phyloP scores from a whole-genome alignment of 2,329 filamentous ascomycete species.

The Calonectria honghensis region DNA sequence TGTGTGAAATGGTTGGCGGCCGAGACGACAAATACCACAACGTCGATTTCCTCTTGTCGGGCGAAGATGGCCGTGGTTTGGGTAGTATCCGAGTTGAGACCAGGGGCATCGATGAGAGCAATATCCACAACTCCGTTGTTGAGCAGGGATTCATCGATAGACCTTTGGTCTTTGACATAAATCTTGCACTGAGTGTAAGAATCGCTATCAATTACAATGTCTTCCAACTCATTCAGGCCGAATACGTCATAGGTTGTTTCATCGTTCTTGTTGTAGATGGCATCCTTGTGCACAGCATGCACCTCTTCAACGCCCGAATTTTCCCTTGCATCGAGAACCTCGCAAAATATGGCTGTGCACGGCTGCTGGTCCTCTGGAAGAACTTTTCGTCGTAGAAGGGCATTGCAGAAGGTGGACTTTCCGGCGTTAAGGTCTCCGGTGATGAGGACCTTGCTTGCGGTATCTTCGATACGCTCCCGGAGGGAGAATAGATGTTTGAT shows the following conservation, averaged over 20 bases:
- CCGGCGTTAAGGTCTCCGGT: constrained; percentile 98
- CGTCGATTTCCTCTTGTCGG: constrained; percentile 97
- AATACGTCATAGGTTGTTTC: constrained; percentile 96
- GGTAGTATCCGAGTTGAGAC: constrained; percentile 95
- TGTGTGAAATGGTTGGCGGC: constrained; percentile 98
- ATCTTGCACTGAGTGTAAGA: constrained; percentile 97
- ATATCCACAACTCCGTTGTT: constrained; percentile 99
- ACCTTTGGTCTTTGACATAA: constrained; percentile 92
- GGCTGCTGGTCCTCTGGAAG: constrained; percentile 98
- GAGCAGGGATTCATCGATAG: constrained; percentile 93
- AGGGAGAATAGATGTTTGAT: constrained; percentile 92
- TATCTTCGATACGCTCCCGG: constrained; percentile 96
- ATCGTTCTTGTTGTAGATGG: constrained; percentile 88
- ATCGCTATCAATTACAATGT: constrained; percentile 91
- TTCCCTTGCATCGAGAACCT: constrained; percentile 93
- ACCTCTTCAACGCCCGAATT: constrained; percentile 96
- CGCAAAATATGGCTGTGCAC: constrained; percentile 98
- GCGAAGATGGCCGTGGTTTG: constrained; percentile 99
- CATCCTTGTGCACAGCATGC: constrained; percentile 91
- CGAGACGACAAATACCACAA: constrained; percentile 98
- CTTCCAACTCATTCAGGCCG: constrained; percentile 84
- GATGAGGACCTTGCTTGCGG: constrained; percentile 95
- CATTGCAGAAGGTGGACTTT: constrained; percentile 99
- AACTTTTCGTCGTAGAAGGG: constrained; percentile 92
- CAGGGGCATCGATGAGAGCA: constrained; percentile 96